Base-by-base conservation (phyloP, 2,329 filamentous ascomycete genomes). In the Colletotrichum melonis region DNA sequence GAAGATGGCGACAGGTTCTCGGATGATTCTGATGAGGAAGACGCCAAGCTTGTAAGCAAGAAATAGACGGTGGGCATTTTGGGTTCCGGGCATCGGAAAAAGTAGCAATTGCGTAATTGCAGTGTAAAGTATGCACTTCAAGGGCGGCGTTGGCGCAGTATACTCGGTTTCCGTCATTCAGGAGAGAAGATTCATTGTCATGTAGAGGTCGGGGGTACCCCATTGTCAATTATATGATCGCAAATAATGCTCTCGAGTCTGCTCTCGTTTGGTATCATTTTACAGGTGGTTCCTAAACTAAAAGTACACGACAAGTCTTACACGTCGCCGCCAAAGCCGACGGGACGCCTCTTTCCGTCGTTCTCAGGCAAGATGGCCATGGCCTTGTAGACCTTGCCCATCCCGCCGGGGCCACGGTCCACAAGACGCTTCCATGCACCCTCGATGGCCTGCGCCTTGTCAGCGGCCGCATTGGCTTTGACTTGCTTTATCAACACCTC, bases 381-480 rank as follows among this genome's bases (percentile, higher is more conserved):
- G 28, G 91, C 95, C 84, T 98, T 98, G 82, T 99, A 99, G 26
- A 98, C 86, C 84, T 92, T 95, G 0, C 97, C 97, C 97, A 99
- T 99, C 0, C 95, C 96, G 64, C 90, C 91, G 1, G 92, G 93
- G 0, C 94, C 92, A 55, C 91, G 88, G 81, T 98, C 95, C n/a
- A 98, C 90, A 64, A 99, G 85, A 74, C 97, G 88, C 84, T 90
- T 92, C 90, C 95, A 97, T 0, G 93, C 92, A 75, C 86, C 89
- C 76, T 95, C 91, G 38, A 98, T 86, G 64, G 91, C 90, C 76
- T 86, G 86, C 30, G 84, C 89, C 74, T 86, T 83, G 24, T 79
- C 75, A 1, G n/a, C 89, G 76, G 86, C 87, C 35, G 84, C 89
- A 75, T 86, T 87, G 73, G 89, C 84, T 73, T 86, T 83, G 28